Conservation (phyloP, 106 monocot genomes). For the Apostasia ramifera region DNA sequence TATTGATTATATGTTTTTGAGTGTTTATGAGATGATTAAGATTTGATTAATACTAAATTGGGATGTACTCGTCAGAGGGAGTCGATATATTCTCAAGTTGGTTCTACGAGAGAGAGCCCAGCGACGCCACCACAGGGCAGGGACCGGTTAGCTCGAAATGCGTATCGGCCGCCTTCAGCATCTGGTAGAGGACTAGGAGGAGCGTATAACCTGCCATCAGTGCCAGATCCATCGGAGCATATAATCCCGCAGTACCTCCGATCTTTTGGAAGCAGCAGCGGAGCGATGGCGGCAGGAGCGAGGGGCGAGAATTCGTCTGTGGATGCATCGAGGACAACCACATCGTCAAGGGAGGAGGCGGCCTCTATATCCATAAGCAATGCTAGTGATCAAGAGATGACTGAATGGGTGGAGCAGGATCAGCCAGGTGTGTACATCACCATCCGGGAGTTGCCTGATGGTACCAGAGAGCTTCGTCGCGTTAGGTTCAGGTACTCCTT, state of each 20-base stretch:
- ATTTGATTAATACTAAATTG: not conserved
- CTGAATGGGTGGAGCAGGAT: constrained; percentile 97
- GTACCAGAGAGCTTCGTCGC: constrained; percentile 77
- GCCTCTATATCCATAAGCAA: constrained; percentile 63
- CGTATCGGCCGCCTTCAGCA: constrained; percentile 8
- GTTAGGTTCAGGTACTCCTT: constrained; percentile 79
- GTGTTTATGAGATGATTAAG: not conserved
- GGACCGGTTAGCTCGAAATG: constrained; percentile 10
- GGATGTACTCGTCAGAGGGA: constrained; percentile 42
- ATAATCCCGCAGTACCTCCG: constrained; percentile 36
- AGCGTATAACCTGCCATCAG: constrained; percentile 26
- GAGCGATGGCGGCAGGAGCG: not conserved
- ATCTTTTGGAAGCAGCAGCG: not conserved
- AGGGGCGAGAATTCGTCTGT: constrained; percentile 26
- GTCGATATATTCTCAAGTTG: constrained; percentile 59
- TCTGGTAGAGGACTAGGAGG: constrained; percentile 12
- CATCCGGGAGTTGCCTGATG: constrained; percentile 69
- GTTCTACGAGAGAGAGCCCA: constrained; percentile 72
- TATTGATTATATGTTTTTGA: not conserved
- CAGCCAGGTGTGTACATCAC: constrained; percentile 93
- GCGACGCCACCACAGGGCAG: constrained; percentile 12
- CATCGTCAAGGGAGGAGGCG: constrained; percentile 71
- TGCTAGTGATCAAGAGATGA: constrained; percentile 61
- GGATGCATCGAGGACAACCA: constrained; percentile 66
- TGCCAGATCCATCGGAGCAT: constrained; percentile 71